Base-by-base conservation (phyloP, 495 filamentous ascomycete genomes). In the Aspergillus nanangensis region DNA sequence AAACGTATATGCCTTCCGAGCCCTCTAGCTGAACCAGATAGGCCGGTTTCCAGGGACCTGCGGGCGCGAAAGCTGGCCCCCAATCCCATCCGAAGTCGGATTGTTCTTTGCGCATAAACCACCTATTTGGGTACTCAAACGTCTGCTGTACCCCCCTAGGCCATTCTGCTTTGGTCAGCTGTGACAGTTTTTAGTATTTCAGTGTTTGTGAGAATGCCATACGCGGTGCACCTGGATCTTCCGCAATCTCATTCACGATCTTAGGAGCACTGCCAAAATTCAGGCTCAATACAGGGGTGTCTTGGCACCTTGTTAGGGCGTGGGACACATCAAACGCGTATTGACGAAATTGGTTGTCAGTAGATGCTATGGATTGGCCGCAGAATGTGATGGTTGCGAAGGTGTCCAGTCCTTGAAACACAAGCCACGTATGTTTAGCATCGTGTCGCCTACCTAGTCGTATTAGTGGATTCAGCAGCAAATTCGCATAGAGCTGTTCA, bases 71-170 rank as follows among this genome's bases (percentile, higher is more conserved):
- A 1, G 78, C 80, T 4, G 83, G 83, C 5, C 81, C 80, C 82
- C 82, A 86, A 48, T 85, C 83, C 81, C 81, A 86, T 8, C 83
- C 83, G 55, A 87, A 84, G 50, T 87, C 83, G 8, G 72, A 81
- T 51, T 86, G 82, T 48, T 86, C 77, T 57, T 86, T 87, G 25
- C 83, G 78, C 34, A 84, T 81, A 40, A 78, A 84, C 63, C 77
- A 74, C 4, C 80, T 71, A 45, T 82, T 75, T 0, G 67, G 57
- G 45, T 83, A 82, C 47, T 69, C 63, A 48, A 62, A 67, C 9
- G 52, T 34, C 15, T 60, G 41, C 29, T 82, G 66, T 3, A 78
- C 65, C 15, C 60, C 58, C 45, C 38, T 38, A 1, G 78, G 76
- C 76, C 75, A 79, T 36, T 61, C 69, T 69, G 40, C 38, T 11